Percentiles rank a stretch among this genome's conserved stretches.
Conservation (phyloP, 371 early-diverging fungal species). For the Phascolomyces articulosus region DNA sequence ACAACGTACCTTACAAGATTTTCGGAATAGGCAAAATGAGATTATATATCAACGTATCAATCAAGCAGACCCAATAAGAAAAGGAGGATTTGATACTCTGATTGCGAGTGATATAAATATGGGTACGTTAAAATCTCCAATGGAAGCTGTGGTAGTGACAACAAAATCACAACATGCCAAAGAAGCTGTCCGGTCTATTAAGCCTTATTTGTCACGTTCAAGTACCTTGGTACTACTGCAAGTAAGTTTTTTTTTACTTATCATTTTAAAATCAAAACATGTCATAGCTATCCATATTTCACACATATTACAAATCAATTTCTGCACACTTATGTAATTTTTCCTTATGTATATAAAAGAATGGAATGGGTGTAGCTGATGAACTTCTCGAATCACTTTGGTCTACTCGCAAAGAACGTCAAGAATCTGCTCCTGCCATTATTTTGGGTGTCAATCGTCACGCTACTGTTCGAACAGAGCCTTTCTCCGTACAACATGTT, state of each 20-base stretch:
- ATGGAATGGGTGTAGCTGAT: constrained; percentile 69
- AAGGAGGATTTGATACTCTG: constrained; percentile 15
- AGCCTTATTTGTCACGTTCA: constrained; percentile 31
- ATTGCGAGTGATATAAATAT: neutral
- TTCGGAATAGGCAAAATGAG: constrained; percentile 17
- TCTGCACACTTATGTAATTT: too few relatives aligned
- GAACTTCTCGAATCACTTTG: constrained; percentile 44
- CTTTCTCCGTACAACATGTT: constrained; percentile 51
- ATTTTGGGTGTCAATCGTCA: constrained; percentile 62
- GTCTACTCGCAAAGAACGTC: neutral
- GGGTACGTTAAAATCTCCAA: constrained; percentile 10
- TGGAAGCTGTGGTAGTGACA: constrained; percentile 30
- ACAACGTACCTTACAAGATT: constrained; percentile 23
- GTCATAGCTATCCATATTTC: too few relatives aligned
- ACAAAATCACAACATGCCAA: constrained; percentile 56
- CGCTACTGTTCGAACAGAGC: constrained; percentile 38
- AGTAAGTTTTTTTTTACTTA: too few relatives aligned
- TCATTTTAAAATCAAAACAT: too few relatives aligned
- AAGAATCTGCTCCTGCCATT: constrained; percentile 28
- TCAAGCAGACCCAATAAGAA: constrained; percentile 1
- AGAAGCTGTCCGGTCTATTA: constrained; percentile 43
- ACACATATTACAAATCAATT: too few relatives aligned
- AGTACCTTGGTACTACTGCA: constrained; percentile 55
- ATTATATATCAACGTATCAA: constrained; percentile 28
- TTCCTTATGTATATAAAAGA: too few relatives aligned